Conservation (phyloP, 2,329 filamentous ascomycete genomes). For the Didymella keratinophila region DNA sequence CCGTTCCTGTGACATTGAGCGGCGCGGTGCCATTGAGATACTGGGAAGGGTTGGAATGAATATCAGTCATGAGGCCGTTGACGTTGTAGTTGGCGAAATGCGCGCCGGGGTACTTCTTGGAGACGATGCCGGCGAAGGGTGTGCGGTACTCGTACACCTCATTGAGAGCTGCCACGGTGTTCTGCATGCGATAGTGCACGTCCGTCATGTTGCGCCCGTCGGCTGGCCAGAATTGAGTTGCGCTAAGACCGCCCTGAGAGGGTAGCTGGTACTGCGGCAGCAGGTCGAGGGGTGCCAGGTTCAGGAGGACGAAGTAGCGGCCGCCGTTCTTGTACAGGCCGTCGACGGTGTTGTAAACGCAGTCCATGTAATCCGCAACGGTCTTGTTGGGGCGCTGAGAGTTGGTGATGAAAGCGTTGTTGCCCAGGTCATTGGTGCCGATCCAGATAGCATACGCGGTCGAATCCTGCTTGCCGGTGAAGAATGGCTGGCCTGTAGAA, state of each 20-base stretch:
- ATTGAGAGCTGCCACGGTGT: conserved; percentile 61
- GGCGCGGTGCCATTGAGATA: conserved; percentile 71
- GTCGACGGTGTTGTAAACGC: conserved; percentile 70
- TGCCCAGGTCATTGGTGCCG: conserved; percentile 80
- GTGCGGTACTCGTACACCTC: conserved; percentile 61
- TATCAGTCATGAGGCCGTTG: conserved; percentile 68
- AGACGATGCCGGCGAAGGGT: conserved; percentile 47
- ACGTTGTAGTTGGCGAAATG: conserved; percentile 73
- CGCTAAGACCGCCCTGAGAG: conserved; percentile 54
- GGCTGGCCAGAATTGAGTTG: conserved; percentile 58
- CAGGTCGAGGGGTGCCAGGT: conserved; percentile 71
- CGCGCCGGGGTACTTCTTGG: conserved; percentile 60
- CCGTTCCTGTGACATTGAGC: conserved; percentile 67
- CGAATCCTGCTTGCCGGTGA: conserved; percentile 60
- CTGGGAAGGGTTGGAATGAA: conserved; percentile 65
- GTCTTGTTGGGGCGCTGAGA: conserved; percentile 66
- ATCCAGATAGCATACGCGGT: conserved; percentile 82
- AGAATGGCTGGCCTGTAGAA: conserved; percentile 53
- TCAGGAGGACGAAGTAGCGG: conserved; percentile 76
- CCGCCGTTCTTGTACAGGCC: conserved; percentile 70
- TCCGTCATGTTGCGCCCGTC: conserved; percentile 60
- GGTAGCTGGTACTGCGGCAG: conserved; percentile 70
- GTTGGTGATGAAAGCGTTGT: conserved; percentile 70
- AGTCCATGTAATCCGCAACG: conserved; percentile 71
- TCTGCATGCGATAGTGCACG: conserved; percentile 60